phyloP scores from a whole-genome alignment of 148 eudicot species.

The Rhododendron molle region DNA sequence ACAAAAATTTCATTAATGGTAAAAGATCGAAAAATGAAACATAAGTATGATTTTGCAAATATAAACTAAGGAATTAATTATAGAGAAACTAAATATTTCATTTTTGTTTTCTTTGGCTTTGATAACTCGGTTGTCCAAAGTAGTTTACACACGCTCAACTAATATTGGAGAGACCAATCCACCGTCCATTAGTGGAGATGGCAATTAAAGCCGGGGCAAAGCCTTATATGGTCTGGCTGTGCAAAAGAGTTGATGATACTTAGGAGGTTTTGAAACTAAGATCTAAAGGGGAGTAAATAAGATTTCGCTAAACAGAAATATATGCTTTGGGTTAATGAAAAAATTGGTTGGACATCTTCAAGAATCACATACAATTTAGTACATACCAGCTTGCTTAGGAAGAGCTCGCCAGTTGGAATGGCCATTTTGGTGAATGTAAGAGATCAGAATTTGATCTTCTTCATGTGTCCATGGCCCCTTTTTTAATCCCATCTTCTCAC shows the following conservation, averaged over 20 bases:
- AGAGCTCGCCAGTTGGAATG: constrained; percentile 69
- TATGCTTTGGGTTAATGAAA: not conserved
- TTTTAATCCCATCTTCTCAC: constrained; percentile 61
- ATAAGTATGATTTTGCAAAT: not conserved
- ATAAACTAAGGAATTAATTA: not conserved
- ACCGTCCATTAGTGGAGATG: no score
- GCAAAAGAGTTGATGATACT: no score
- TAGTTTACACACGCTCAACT: no score
- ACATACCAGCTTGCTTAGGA: constrained; percentile 57
- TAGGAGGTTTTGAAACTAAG: no score
- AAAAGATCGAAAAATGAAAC: not conserved
- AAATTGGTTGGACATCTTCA: not conserved
- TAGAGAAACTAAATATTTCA: not conserved
- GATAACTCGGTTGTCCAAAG: no score
- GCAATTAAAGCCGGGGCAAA: no score
- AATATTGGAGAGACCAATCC: no score
- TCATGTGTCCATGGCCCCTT: constrained; percentile 67
- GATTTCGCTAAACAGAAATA: no score
- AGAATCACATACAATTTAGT: not conserved
- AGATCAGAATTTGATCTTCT: constrained; percentile 50
- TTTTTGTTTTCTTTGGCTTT: no score
- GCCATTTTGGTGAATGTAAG: constrained; percentile 45
- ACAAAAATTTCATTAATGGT: no score
- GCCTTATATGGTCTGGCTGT: no score
- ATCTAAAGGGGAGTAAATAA: not conserved